Evolutionary conservation across 177 flowering plant species (phyloP).

Genomic region (Vitis hybrid): DNA sequence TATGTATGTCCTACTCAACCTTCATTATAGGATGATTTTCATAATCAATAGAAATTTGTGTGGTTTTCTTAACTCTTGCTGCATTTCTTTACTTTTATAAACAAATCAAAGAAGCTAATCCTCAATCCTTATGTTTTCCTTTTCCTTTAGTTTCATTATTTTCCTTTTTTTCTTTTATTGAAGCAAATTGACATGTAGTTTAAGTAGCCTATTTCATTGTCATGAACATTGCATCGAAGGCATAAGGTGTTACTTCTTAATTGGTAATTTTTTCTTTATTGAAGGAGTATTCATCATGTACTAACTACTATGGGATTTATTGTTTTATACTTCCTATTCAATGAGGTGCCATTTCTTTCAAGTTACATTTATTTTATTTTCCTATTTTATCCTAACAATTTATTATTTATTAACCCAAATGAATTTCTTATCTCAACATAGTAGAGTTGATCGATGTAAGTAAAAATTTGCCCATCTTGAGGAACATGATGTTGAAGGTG

Average conservation of each 20-base stretch:
- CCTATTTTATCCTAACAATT: background rate
- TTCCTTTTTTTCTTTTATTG: too few species aligned
- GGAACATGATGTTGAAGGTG: slow-evolving; percentile 66
- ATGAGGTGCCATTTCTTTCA: background rate
- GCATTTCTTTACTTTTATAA: too few species aligned
- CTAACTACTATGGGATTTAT: background rate
- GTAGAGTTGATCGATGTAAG: slow-evolving; percentile 86
- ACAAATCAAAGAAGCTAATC: too few species aligned
- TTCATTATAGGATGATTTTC: too few species aligned
- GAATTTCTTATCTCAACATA: slow-evolving; percentile 25
- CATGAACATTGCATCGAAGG: background rate
- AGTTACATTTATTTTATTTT: background rate
- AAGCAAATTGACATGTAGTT: background rate
- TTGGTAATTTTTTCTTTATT: background rate
- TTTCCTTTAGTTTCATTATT: too few species aligned
- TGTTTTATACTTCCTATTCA: background rate
- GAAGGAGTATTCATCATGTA: background rate
- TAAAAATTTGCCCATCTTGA: slow-evolving; percentile 86
- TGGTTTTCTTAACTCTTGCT: too few species aligned
- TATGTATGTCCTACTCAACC: too few species aligned
- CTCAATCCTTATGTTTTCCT: too few species aligned
- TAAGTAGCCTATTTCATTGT: background rate
- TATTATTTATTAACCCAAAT: background rate
- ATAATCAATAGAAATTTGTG: too few species aligned
- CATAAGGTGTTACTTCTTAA: background rate